Conservation (phyloP, 176 grass and related monocot genomes). For the Chrysopogon serrulatus region DNA sequence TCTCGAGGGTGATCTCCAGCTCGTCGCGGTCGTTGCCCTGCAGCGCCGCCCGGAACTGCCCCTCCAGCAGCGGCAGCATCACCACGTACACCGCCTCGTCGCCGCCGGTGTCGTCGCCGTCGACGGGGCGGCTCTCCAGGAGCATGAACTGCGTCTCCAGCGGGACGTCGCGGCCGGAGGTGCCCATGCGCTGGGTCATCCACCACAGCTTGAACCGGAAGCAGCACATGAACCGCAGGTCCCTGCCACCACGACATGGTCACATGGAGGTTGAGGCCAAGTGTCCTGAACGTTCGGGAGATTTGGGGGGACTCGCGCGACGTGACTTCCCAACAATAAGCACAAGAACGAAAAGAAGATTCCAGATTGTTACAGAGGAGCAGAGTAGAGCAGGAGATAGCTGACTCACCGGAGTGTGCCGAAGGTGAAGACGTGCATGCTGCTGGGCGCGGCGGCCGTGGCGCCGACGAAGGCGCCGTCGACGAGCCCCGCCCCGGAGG, state of each 20-base stretch:
- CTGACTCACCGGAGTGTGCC: conserved; percentile 48
- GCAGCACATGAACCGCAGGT: conserved; percentile 61
- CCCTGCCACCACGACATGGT: conserved; percentile 18
- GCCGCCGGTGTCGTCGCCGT: background rate
- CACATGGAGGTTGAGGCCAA: background rate
- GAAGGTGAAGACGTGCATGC: conserved; percentile 62
- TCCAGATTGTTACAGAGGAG: no score
- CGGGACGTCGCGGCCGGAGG: conserved; percentile 60
- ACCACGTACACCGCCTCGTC: conserved; percentile 50
- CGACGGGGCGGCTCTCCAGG: conserved; percentile 38
- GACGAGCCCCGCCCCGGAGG: conserved; percentile 32
- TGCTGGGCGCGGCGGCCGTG: conserved; percentile 36
- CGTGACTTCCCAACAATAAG: no score
- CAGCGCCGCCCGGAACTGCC: conserved; percentile 68
- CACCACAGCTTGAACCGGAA: conserved; percentile 87
- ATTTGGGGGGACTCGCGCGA: background rate
- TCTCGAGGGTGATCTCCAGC: conserved; percentile 76
- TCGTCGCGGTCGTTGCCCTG: conserved; percentile 73
- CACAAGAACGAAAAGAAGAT: background rate
- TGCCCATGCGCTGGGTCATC: conserved; percentile 79
- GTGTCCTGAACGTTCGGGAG: background rate
- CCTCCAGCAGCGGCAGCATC: conserved; percentile 84
- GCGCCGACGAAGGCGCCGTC: conserved; percentile 68
- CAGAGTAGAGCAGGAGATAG: background rate
- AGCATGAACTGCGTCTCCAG: conserved; percentile 95